Conservation (phyloP, 768 basidiomycete species). For the Leccinum sublutescens region DNA sequence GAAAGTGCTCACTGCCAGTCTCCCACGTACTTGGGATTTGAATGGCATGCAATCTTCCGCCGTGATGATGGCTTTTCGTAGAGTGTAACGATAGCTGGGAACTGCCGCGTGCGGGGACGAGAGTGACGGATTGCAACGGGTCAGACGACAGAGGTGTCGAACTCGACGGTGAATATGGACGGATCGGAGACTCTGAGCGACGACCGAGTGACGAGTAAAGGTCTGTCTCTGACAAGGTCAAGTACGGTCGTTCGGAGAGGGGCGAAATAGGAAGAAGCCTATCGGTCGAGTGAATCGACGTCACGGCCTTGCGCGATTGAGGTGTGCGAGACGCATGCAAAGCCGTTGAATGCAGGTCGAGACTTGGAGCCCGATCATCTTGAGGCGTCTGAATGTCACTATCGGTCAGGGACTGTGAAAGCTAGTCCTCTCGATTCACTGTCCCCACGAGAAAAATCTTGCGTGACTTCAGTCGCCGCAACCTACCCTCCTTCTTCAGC, state of each 20-base stretch:
- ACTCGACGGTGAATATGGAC: constrained; percentile 2
- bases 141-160: not conserved
- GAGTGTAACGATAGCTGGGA: not conserved
- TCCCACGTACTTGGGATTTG: not conserved
- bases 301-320: not conserved
- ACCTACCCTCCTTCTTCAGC: constrained; percentile 60
- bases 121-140: constrained; percentile 4
- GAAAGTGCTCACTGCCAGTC: not conserved
- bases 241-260: constrained; percentile 16
- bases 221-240: constrained; percentile 16
- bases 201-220: constrained; percentile 8
- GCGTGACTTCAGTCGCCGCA: constrained; percentile 50
- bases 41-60: constrained; percentile 3
- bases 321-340: not conserved
- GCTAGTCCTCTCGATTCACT: constrained; percentile 12
- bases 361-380: not conserved
- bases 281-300: constrained; percentile 21
- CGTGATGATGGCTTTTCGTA: not conserved
- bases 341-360: not conserved
- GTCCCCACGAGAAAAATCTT: constrained; percentile 16
- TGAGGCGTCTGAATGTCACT: not conserved
- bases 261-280: constrained; percentile 20
- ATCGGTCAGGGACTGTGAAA: not conserved
- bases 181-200: constrained; percentile 7
- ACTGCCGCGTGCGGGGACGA: not conserved